Evolutionary conservation across 2,329 filamentous ascomycete species (phyloP), one percentile per base, ranked within the genome.

Genomic region (Botrytis pseudocinerea): DNA sequence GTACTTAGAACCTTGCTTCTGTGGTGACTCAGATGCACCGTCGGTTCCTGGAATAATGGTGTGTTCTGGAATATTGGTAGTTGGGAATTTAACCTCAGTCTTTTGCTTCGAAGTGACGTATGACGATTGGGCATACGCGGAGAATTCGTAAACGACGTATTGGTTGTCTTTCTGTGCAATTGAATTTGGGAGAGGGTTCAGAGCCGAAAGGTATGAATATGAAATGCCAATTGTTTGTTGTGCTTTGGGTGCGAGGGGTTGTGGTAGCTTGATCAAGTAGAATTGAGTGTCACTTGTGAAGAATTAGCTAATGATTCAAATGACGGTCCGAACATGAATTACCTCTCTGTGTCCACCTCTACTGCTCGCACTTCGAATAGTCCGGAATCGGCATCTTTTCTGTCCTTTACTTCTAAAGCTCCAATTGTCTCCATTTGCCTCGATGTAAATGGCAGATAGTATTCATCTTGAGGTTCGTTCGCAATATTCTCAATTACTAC

Each of bases 31-130:
- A 42, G 82, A 80, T 71, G 88, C 86, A 75, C 88, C 90, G 61
- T 87, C 84, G 68, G 85, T 88, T 69, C 87, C 88, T 32, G 88
- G 86, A 28, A 97, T 87, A 76, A 89, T 91, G 71, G 94, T 97
- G 83, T 93, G 97, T 80, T 98, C 94, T 73, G 94, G 92, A 42
- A 97, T 87, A 78, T 93, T 91, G 76, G 88, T 85, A 71, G 89
- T 92, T 65, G 93, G 88, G 78, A 97, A 91, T 85, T 98, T 98
- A 83, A 99, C 84, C 83, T 98, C 97, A 57, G 96, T 98, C 89
- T 98, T 98, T 83, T 99, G 96, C 85, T 97, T 97, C 79, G 89
- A 82, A 22, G 94, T 98, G 28, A 87, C 84, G 85, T 99, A 99
- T 75, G 92, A 91, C 16, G 93, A 97, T 25, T 91, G 91, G 64